These are phyloP conservation scores for Picea glauca DNA, from an alignment of 75 land plant genomes.

Conservation along the genomic window DNA sequence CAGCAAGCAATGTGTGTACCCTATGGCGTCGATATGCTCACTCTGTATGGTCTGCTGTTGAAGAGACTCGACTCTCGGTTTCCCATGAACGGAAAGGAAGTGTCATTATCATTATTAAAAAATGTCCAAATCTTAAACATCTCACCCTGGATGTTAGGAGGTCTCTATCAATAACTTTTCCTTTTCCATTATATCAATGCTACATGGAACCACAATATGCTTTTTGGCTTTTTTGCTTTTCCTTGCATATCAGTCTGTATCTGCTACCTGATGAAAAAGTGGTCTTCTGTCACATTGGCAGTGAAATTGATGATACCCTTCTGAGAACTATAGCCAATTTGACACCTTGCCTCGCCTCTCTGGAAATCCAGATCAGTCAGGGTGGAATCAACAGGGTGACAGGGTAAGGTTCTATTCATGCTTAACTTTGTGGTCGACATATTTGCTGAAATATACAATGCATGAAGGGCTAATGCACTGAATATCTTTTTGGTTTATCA, in stretches of 20 bases:
- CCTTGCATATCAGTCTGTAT: not conserved
- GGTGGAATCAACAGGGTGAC: slow-evolving; percentile 8
- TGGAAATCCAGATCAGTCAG: slow-evolving; percentile 5
- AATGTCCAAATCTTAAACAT: slow-evolving; percentile 36
- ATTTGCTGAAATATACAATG: not conserved
- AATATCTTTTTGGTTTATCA: slow-evolving; percentile 9
- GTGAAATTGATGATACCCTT: slow-evolving; percentile 7
- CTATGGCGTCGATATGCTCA: slow-evolving; percentile 50
- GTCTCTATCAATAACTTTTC: not conserved
- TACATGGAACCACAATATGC: not conserved
- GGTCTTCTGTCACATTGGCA: not conserved
- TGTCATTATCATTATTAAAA: slow-evolving; percentile 55
- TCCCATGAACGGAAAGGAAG: slow-evolving; percentile 25
- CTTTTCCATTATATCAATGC: not conserved
- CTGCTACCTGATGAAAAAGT: not conserved
- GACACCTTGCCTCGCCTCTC: not conserved
- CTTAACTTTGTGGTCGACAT: not conserved
- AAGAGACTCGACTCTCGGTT: slow-evolving; percentile 49
- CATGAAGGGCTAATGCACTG: not conserved
- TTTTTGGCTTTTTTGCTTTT: not conserved
- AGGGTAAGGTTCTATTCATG: slow-evolving; percentile 1
- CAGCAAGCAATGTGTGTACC: slow-evolving; percentile 57
- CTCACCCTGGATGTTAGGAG: slow-evolving; percentile 18
- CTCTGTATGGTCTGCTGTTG: slow-evolving; percentile 45
- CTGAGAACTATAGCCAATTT: slow-evolving; percentile 1